Conservation (phyloP, 176 grass and related monocot genomes). For the Oryza meridionalis region DNA sequence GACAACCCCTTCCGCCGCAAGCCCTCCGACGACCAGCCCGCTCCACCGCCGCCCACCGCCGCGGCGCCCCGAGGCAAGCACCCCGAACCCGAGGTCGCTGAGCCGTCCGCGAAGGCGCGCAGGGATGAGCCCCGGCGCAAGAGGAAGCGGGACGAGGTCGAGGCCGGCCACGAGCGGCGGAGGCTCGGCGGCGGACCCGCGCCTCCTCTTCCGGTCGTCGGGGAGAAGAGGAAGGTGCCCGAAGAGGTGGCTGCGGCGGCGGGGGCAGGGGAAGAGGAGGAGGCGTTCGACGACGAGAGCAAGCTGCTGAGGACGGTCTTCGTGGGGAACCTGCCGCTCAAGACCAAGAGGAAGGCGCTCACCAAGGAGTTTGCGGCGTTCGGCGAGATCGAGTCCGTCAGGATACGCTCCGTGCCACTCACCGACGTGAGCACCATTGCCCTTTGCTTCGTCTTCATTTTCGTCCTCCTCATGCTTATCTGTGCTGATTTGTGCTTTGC, state of each 20-base stretch:
- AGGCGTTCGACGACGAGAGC: conserved; percentile 76
- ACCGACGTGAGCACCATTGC: conserved; percentile 63
- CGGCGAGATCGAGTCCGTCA: conserved; percentile 77
- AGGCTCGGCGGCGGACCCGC: background rate
- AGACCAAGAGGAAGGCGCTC: conserved; percentile 69
- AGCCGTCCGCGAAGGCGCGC: conserved; percentile 35
- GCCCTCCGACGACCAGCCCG: conserved; percentile 23
- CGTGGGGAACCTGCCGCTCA: conserved; percentile 90
- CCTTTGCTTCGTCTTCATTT: background rate
- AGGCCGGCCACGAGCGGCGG: conserved; percentile 27
- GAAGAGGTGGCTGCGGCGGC: conserved; percentile 41
- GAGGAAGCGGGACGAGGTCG: conserved; percentile 57
- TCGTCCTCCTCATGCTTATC: background rate
- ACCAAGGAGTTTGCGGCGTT: conserved; percentile 72
- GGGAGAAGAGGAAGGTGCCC: conserved; percentile 74
- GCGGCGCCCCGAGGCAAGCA: conserved; percentile 18
- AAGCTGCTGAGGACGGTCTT: conserved; percentile 90
- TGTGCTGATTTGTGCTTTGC: conserved; percentile 18
- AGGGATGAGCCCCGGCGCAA: conserved; percentile 40
- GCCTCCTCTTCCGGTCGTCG: conserved; percentile 32
- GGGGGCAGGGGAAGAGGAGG: conserved; percentile 38
- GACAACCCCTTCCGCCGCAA: conserved; percentile 72
- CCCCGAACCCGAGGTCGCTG: background rate
- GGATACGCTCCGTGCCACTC: conserved; percentile 90
- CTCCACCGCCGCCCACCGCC: background rate